A percentile compares a stretch with the other conserved stretches of the same genome.
phyloP scores from a whole-genome alignment of 2,329 filamentous ascomycete genomes.

The Colletotrichum phormii region DNA sequence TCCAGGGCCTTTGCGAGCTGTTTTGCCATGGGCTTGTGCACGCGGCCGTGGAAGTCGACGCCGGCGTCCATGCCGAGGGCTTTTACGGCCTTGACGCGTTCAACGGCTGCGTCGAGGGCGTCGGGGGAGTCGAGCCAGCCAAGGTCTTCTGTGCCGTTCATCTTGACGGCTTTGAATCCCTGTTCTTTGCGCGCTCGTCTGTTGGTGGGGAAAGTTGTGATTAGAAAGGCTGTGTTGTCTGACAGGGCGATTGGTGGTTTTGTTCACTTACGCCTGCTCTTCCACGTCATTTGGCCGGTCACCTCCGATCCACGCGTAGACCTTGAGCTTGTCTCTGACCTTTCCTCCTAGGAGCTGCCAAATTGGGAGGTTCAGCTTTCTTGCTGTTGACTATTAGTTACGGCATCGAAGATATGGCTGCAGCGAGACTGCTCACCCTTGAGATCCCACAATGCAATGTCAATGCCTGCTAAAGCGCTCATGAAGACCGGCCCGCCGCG shows the following conservation, averaged over 20 bases:
- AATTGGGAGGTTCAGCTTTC: conserved; percentile 70
- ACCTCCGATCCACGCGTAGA: conserved; percentile 85
- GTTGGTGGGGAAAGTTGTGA: no score
- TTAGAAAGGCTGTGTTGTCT: not conserved
- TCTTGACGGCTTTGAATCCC: conserved; percentile 77
- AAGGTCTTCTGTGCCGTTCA: conserved; percentile 83
- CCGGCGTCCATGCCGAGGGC: conserved; percentile 77
- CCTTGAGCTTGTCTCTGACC: conserved; percentile 75
- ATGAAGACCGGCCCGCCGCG: conserved; percentile 84
- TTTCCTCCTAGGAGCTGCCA: conserved; percentile 82
- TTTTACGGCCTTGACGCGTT: conserved; percentile 77
- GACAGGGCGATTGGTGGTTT: not conserved
- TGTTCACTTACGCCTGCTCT: conserved; percentile 63
- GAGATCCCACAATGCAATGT: conserved; percentile 84
- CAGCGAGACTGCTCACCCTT: conserved; percentile 57
- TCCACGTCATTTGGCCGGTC: conserved; percentile 77
- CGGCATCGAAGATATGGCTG: not conserved
- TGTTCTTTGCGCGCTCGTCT: conserved; percentile 68
- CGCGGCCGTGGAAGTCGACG: conserved; percentile 81
- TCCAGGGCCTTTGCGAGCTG: conserved; percentile 77
- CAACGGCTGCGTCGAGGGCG: conserved; percentile 71
- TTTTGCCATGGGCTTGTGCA: conserved; percentile 85
- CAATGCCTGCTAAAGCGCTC: conserved; percentile 81
- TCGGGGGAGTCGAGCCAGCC: conserved; percentile 81
- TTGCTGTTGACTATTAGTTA: conserved; percentile 46